A percentile compares a stretch with the other conserved stretches of the same genome.
Evolutionary conservation across 192 early-diverging fungal species (phyloP).

Genomic region (Dispira parvispora): DNA sequence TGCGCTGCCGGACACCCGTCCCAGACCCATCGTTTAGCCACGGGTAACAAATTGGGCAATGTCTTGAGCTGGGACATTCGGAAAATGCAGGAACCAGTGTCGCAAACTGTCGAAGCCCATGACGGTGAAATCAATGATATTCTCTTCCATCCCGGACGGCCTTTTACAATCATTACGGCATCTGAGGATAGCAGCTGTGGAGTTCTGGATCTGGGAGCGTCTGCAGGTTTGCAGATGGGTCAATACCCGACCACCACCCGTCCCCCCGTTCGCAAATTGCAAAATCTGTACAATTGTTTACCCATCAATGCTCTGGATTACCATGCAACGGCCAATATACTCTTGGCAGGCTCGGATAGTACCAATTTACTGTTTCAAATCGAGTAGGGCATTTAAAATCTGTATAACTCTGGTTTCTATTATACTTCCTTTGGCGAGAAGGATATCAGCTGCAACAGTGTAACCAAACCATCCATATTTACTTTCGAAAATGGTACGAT

Average conservation of each 20-base stretch:
- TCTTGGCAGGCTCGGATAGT: conserved; percentile 29
- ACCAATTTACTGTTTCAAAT: conserved; percentile 24
- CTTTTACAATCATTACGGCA: conserved; percentile 22
- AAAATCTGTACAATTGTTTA: conserved; percentile 23
- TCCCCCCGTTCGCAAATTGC: conserved; percentile 13
- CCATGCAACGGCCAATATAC: conserved; percentile 18
- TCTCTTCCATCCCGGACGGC: conserved; percentile 21
- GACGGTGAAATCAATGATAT: conserved; percentile 22
- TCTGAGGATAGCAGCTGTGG: conserved; percentile 27
- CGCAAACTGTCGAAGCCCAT: conserved; percentile 22
- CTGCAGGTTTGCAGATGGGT: background rate
- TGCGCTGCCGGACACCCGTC: conserved; percentile 26
- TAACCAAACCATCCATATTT: too few relatives aligned
- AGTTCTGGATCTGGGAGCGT: conserved; percentile 14
- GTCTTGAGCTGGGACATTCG: conserved; percentile 28
- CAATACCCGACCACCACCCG: background rate
- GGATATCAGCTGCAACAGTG: too few relatives aligned
- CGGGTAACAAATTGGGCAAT: conserved; percentile 20
- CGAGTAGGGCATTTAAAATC: background rate
- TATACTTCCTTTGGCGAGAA: too few relatives aligned
- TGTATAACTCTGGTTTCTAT: too few relatives aligned
- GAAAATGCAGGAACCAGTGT: conserved; percentile 17
- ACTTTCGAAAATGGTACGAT: too few relatives aligned
- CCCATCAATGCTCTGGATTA: conserved; percentile 26
- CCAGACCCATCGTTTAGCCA: conserved; percentile 26